These are phyloP conservation scores for Abrus pulchellus DNA, from an alignment of 306 rosid genomes.

Conservation along the genomic window DNA sequence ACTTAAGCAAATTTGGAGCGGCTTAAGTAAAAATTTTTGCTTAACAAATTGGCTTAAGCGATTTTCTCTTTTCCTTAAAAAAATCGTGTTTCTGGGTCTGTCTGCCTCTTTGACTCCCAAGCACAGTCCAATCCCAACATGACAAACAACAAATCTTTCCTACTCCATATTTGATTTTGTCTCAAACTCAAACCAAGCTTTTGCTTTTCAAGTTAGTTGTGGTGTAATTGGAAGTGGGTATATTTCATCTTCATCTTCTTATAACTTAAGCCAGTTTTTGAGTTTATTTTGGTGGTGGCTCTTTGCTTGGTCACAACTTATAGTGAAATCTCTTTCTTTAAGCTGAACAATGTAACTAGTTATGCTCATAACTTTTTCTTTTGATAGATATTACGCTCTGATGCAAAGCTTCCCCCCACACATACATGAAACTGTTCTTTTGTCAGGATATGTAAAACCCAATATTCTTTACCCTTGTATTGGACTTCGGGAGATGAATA, in stretches of 20 bases:
- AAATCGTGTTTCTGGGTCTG: too few species aligned
- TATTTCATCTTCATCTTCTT: constrained; percentile 61
- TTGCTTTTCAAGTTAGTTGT: constrained; percentile 47
- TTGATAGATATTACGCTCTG: constrained; percentile 57
- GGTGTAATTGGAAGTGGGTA: constrained; percentile 53
- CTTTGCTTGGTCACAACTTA: too few species aligned
- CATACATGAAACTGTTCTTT: constrained; percentile 52
- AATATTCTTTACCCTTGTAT: constrained; percentile 24
- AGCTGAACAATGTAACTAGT: constrained; percentile 44
- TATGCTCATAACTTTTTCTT: constrained; percentile 54
- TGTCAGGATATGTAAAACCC: constrained; percentile 23
- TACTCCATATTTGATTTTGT: constrained; percentile 41
- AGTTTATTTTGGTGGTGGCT: too few species aligned
- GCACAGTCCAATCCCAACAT: constrained; percentile 43
- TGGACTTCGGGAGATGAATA: constrained; percentile 36
- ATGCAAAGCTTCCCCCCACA: constrained; percentile 48
- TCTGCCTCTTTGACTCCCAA: constrained; percentile 28
- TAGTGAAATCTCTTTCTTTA: constrained; percentile 44
- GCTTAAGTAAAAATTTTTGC: too few species aligned
- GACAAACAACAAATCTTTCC: constrained; percentile 39
- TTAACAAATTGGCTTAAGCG: too few species aligned
- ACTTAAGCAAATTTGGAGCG: too few species aligned
- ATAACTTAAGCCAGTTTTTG: too few species aligned
- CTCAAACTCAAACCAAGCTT: constrained; percentile 35
- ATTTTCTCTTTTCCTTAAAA: too few species aligned